Conservation (phyloP, 2,329 filamentous ascomycete genomes). For the Cladobotryum mycophilum region DNA sequence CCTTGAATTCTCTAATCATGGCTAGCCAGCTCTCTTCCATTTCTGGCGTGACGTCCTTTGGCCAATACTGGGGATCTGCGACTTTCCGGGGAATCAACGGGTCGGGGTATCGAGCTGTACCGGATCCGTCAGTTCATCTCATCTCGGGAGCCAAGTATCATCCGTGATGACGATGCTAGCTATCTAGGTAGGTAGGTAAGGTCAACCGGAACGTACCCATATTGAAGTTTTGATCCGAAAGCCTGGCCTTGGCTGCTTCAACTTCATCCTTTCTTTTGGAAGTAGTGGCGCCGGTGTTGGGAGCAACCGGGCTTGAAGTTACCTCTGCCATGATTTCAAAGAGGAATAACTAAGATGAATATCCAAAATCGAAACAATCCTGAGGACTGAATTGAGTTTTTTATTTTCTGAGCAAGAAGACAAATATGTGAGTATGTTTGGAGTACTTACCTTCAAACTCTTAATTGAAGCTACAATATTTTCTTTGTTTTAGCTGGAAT, state of each 20-base stretch:
- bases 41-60: constrained; percentile 34
- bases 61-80: constrained; percentile 27
- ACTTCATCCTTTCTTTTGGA: constrained; percentile 39
- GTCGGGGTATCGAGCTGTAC: constrained; percentile 37
- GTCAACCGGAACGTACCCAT: constrained; percentile 30
- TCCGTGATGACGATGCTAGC: too few species aligned
- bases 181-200: too few species aligned
- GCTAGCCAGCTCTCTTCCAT: constrained; percentile 35
- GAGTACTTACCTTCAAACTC: too few species aligned
- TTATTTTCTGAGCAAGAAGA: too few species aligned
- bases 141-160: neutral
- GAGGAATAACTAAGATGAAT: too few species aligned
- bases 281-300: constrained; percentile 18
- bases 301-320: constrained; percentile 12
- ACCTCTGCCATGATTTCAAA: constrained; percentile 11
- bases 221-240: constrained; percentile 42
- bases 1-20: constrained; percentile 21
- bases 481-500: too few species aligned
- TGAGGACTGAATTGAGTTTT: too few species aligned
- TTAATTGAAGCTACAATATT: too few species aligned
- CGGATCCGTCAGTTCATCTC: constrained; percentile 2
- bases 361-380: too few species aligned
- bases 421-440: too few species aligned
- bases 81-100: constrained; percentile 36
- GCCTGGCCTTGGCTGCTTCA: constrained; percentile 30